These are phyloP conservation scores for Dujonia santamariae DNA, from an alignment of 1,139 yeast species.

Conservation along the genomic window DNA sequence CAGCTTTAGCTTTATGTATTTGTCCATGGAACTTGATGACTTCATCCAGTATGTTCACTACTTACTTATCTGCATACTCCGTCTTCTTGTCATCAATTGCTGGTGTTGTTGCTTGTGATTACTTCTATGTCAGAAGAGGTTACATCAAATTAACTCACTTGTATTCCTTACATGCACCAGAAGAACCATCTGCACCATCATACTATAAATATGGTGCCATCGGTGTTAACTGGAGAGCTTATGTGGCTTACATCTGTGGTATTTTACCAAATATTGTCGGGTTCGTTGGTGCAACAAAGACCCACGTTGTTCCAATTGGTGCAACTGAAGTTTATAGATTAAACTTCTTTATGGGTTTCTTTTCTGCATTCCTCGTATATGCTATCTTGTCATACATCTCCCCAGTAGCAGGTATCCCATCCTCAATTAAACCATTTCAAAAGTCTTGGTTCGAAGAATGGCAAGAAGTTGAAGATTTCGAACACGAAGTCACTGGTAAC, in stretches of 20 bases:
- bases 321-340: constrained; percentile 71
- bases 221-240: constrained; percentile 84
- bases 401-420: constrained; percentile 64
- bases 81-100: constrained; percentile 86
- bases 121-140: constrained; percentile 75
- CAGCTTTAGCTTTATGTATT: constrained; percentile 68
- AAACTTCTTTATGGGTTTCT: constrained; percentile 74
- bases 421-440: constrained; percentile 45
- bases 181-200: constrained; percentile 24
- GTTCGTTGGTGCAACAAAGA: constrained; percentile 78
- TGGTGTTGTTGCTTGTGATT: constrained; percentile 78
- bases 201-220: constrained; percentile 56
- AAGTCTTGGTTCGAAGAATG: constrained; percentile 65
- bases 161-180: constrained; percentile 44
- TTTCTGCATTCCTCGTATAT: constrained; percentile 52
- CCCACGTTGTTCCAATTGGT: constrained; percentile 66
- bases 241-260: constrained; percentile 68
- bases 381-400: constrained; percentile 45
- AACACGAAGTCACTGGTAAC: constrained; percentile 39
- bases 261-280: constrained; percentile 84
- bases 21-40: constrained; percentile 88
- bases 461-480: constrained; percentile 63
- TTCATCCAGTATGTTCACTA: constrained; percentile 73
- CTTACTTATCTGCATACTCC: constrained; percentile 81
- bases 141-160: constrained; percentile 61